phyloP scores from a whole-genome alignment of 1,284 basidiomycete species.

The Pseudozyma sp. region DNA sequence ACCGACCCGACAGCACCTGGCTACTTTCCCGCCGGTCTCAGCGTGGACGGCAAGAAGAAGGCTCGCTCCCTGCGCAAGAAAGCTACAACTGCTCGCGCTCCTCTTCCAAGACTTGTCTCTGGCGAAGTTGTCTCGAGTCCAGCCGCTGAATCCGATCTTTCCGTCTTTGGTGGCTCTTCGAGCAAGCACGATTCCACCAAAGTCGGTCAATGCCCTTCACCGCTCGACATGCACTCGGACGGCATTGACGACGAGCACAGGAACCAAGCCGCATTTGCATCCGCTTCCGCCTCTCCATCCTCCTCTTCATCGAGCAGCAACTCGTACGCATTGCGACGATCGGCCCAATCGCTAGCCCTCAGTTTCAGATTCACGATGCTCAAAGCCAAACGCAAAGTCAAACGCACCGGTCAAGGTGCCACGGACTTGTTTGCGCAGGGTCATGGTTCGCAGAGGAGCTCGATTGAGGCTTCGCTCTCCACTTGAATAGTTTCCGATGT shows the following conservation, averaged over 20 bases:
- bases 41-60: conserved; percentile 9
- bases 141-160: conserved; percentile 1
- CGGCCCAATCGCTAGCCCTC: conserved; percentile 44
- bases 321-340: conserved; percentile 18
- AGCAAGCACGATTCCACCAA: neutral
- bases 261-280: too few relatives aligned
- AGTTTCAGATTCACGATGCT: conserved; percentile 45
- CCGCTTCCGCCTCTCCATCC: neutral
- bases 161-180: too few relatives aligned
- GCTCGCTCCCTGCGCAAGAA: conserved; percentile 23
- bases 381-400: conserved; percentile 30
- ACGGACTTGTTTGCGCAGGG: conserved; percentile 12
- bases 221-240: neutral
- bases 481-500: too few relatives aligned
- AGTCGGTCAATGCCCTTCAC: neutral
- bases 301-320: conserved; percentile 1
- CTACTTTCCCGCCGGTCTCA: conserved; percentile 42
- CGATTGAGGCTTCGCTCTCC: conserved; percentile 4
- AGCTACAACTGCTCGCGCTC: conserved; percentile 9
- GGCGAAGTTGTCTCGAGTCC: conserved; percentile 31
- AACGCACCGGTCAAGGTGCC: conserved; percentile 6
- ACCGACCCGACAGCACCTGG: conserved; percentile 41
- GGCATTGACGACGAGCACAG: too few relatives aligned
- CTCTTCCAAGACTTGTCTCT: conserved; percentile 24
- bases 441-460: conserved; percentile 13